Base-by-base conservation (phyloP, 1,139 yeast species). In the Chernovozyma sophiae-reginae region DNA sequence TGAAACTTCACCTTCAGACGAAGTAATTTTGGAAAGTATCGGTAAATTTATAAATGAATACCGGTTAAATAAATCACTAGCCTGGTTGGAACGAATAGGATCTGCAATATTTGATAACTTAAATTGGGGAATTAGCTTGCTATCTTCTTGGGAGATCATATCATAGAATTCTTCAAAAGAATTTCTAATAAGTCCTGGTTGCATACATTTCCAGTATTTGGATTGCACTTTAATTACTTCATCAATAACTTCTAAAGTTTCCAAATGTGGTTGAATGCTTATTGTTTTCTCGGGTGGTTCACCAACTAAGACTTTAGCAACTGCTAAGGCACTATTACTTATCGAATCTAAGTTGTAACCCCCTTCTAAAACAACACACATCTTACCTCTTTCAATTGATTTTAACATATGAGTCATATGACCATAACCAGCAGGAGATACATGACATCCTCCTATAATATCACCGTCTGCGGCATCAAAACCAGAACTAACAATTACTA, bases 391-490 rank as follows among this genome's bases (percentile, higher is more conserved):
- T 2, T 97, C 96, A 34, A 94, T 66, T 27, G 86, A 79, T 60
- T 89, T 90, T 47, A 94, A 68, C 81, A 82, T 73, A 53, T 89
- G 96, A 2, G 97, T 86, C 96, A 94, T 87, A 46, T 87, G 90
- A 6, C 96, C 97, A 56, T 92, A 94, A 14, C 97, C 96, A 31
- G 89, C 84, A 2, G 98, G 98, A 0, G 96, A 77, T 3, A 94
- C 95, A 57, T 86, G 95, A 58, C 97, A 92, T 29, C 94, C 96
- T n/a, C 98, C 99, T 47, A 94, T 86, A 39, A 87, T 82, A 61
- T 94, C 99, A 37, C 97, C 98, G 50, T 86, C 96, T 0, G 99
- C 99, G 18, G 98, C 98, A 64, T 92, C 99, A 53, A 92, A 92
- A 0, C 99, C 99, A 0, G 97, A 82, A 30, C 96, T 86, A 25